Evolutionary conservation across 352 stramenopile genomes (phyloP).

Genomic region (Globisporangium nunn): DNA sequence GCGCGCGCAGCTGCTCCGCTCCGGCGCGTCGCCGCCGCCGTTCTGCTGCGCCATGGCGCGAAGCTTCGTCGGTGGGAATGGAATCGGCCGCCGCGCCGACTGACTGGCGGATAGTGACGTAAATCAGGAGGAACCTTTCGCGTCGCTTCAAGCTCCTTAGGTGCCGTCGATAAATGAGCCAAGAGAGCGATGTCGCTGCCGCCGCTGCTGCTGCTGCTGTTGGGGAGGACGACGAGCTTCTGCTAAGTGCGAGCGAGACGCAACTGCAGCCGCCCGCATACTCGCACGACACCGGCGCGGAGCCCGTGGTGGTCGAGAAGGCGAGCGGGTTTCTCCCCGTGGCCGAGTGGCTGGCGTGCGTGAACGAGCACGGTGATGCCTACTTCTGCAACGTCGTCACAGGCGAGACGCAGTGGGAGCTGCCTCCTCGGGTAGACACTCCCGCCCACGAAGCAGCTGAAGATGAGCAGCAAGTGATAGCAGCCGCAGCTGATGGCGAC

Average conservation of each 20-base stretch:
- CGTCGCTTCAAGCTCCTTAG: too few species aligned
- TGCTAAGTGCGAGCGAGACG: not conserved
- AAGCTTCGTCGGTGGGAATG: too few species aligned
- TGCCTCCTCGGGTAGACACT: slow-evolving; percentile 9
- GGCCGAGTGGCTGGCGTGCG: slow-evolving; percentile 29
- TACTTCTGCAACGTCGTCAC: slow-evolving; percentile 40
- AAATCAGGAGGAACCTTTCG: not conserved
- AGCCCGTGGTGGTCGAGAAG: slow-evolving; percentile 8
- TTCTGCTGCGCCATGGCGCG: too few species aligned
- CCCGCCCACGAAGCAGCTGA: not conserved
- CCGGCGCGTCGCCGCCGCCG: too few species aligned
- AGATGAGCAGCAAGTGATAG: too few species aligned
- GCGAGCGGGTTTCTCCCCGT: not conserved
- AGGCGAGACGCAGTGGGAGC: slow-evolving; percentile 37
- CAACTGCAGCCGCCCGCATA: not conserved
- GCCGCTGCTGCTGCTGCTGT: too few species aligned
- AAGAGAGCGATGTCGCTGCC: too few species aligned
- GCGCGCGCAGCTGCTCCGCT: slow-evolving; percentile 23
- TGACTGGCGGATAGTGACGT: not conserved
- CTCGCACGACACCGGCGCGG: slow-evolving; percentile 5
- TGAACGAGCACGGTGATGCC: slow-evolving; percentile 29
- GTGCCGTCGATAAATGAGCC: too few species aligned
- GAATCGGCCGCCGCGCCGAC: too few species aligned
- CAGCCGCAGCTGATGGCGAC: too few species aligned
- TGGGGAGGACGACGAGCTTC: too few species aligned